A percentile compares a stretch with the other conserved stretches of the same genome.
These are phyloP conservation scores for Hordeum marinum DNA, from an alignment of 176 grass and related monocot species.

Conservation along the genomic window DNA sequence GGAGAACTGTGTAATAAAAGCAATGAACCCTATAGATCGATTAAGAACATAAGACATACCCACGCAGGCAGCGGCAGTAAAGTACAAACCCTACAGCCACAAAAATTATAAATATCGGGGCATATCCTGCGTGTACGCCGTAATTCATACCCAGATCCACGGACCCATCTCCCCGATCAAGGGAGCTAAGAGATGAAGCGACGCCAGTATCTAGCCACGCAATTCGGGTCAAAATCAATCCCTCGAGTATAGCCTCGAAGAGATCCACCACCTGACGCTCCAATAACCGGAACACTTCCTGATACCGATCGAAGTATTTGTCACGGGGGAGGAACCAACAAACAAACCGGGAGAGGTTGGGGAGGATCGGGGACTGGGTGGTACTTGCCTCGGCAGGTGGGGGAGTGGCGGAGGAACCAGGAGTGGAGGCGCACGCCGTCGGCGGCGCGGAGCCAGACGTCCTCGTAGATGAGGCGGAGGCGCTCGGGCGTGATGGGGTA, in stretches of 20 bases:
- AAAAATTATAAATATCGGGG: not conserved
- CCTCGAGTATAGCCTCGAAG: not conserved
- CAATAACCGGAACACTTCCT: not conserved
- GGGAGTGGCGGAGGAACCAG: slow-evolving; percentile 87
- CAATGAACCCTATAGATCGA: slow-evolving; percentile 19
- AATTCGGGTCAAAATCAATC: not conserved
- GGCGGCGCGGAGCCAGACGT: slow-evolving; percentile 71
- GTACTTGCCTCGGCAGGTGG: slow-evolving; percentile 51
- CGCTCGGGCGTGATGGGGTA: slow-evolving; percentile 69
- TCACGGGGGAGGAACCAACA: not conserved
- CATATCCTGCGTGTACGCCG: not conserved
- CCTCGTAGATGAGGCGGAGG: slow-evolving; percentile 68
- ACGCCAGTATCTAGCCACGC: slow-evolving; percentile 1
- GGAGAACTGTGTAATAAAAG: not conserved
- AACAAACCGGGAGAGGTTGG: not conserved
- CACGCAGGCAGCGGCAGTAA: not conserved
- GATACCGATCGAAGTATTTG: not conserved
- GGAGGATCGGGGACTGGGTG: not conserved
- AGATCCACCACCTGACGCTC: slow-evolving; percentile 22
- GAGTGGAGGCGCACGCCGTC: slow-evolving; percentile 95
- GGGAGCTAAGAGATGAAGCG: slow-evolving; percentile 11
- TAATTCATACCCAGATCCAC: not conserved
- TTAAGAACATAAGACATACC: not conserved
- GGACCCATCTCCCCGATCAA: not conserved
- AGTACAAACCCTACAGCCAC: not conserved